Percentiles rank a stretch among this genome's conserved stretches.
Evolutionary conservation across 2,329 filamentous ascomycete genomes (phyloP).

Genomic region (Talaromyces sp.): DNA sequence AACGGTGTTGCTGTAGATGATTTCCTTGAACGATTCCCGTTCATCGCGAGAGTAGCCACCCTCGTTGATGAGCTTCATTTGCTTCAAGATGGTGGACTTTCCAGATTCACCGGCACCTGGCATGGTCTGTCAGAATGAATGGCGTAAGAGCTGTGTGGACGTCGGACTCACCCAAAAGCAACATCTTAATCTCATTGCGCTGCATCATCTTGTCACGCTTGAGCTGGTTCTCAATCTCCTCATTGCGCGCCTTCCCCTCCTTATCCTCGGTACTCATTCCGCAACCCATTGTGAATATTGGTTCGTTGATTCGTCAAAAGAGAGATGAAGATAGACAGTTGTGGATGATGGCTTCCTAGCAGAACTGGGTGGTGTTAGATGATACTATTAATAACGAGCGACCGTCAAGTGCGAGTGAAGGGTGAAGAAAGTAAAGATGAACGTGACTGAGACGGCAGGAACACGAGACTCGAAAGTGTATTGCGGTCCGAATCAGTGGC

Average conservation of each 20-base stretch:
- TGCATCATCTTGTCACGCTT: conserved; percentile 99
- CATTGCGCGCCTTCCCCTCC: conserved; percentile 99
- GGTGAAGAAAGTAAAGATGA: neutral
- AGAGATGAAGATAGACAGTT: neutral
- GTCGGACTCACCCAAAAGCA: conserved; percentile 78
- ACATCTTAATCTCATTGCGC: conserved; percentile 99
- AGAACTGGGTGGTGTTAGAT: conserved; percentile 8
- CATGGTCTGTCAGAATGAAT: neutral
- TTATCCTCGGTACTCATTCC: conserved; percentile 99
- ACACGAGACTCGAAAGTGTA: neutral
- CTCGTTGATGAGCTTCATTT: conserved; percentile 99
- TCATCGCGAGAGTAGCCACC: conserved; percentile 94
- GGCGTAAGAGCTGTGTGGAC: neutral
- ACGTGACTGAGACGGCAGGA: neutral
- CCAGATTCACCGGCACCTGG: conserved; percentile 95
- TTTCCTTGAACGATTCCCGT: conserved; percentile 67
- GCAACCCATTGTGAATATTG: conserved; percentile 83
- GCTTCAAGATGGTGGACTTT: conserved; percentile 91
- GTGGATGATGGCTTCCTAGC: neutral
- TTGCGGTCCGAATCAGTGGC: neutral
- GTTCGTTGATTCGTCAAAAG: conserved; percentile 20
- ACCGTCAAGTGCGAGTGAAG: neutral
- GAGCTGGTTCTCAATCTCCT: conserved; percentile 99
- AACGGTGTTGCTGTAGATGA: conserved; percentile 69
- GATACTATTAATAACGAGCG: neutral